These are phyloP conservation scores for Pseudopithomyces maydicus DNA, from an alignment of 2,329 filamentous ascomycete species.

Conservation along the genomic window DNA sequence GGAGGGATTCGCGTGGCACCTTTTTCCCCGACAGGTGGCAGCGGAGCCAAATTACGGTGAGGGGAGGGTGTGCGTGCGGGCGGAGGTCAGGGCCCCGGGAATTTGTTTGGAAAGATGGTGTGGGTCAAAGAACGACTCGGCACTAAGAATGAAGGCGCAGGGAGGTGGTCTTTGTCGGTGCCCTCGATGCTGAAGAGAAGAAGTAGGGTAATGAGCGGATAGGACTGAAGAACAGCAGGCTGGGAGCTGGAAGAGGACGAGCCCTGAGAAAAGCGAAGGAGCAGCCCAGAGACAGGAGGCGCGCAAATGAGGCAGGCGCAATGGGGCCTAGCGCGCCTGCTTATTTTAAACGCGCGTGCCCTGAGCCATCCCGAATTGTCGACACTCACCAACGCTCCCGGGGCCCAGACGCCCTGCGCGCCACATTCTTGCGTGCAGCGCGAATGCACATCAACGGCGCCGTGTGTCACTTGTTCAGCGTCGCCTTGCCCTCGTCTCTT, in stretches of 20 bases:
- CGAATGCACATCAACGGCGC: constrained; percentile 9
- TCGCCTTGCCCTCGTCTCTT: too few species aligned
- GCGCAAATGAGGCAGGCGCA: constrained; percentile 38
- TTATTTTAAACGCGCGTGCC: constrained; percentile 37
- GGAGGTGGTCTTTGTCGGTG: constrained; percentile 36
- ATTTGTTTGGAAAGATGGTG: constrained; percentile 37
- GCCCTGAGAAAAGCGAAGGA: constrained; percentile 34
- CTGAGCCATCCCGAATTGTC: constrained; percentile 20
- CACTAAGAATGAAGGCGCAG: constrained; percentile 47
- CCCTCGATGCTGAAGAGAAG: constrained; percentile 38
- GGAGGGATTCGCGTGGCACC: not conserved
- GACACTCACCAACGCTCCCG: constrained; percentile 19
- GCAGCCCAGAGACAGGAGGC: constrained; percentile 42
- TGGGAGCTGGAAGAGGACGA: constrained; percentile 24
- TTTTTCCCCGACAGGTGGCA: constrained; percentile 23
- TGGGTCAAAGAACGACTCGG: constrained; percentile 41
- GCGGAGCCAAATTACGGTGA: constrained; percentile 30
- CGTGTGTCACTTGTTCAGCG: not conserved
- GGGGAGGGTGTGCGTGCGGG: constrained; percentile 21
- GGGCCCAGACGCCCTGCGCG: constrained; percentile 17
- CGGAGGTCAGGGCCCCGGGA: constrained; percentile 29
- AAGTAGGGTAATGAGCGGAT: constrained; percentile 42
- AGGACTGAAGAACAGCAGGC: constrained; percentile 37
- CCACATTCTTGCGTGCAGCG: not conserved
- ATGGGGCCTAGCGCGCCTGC: constrained; percentile 31